Base-by-base conservation (phyloP, 148 eudicot genomes). In the Arbutus unedo region DNA sequence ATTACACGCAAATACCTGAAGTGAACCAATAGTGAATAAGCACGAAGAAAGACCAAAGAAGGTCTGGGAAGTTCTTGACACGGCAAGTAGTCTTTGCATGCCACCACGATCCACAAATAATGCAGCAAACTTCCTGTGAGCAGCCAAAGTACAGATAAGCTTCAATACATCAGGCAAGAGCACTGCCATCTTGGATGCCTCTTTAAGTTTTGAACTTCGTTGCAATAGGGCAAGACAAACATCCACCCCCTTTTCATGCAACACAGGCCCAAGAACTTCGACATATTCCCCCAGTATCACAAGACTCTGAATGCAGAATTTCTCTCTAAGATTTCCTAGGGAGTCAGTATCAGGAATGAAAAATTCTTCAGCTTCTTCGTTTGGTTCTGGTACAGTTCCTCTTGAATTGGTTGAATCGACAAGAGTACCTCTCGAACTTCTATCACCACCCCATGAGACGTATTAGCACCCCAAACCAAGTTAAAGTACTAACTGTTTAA, bases 181-280 rank as follows among this genome's bases (percentile, higher is more conserved):
- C 81, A 73, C 79, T 70, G 82, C 77, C 82, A 82, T 81, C 60
- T 88, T 86, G 47, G 88, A 84, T 79, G 89, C 89, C 85, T 90
- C 95, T 51, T 87, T 88, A 73, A 84, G 86, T 70, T 87, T 91
- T 23, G 91, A 89, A 87, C 88, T 89, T 83, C 88, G 84, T 81
- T 87, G 91, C 85, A 96, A 81, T 59, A 96, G 80, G 45, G 93
- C 94, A 82, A 96, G 91, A 83, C 93, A 93, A 81, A 96, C 98
- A 84, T 96, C 99, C 73, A 96, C 99, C 72, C 99, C 99, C 87
- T 90, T 96, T 85, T 96, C 99, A 80, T 92, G 97, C 85, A 94
- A 84, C 84, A 96, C 95, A 84, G 96, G 98, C 59, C 96, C 97
- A 83, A 96, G 91, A 89, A 92, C 99, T 88, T 96, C 99, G 86